Conservation (phyloP, 2,329 filamentous ascomycete genomes). For the Colletotrichum chrysophilum region DNA sequence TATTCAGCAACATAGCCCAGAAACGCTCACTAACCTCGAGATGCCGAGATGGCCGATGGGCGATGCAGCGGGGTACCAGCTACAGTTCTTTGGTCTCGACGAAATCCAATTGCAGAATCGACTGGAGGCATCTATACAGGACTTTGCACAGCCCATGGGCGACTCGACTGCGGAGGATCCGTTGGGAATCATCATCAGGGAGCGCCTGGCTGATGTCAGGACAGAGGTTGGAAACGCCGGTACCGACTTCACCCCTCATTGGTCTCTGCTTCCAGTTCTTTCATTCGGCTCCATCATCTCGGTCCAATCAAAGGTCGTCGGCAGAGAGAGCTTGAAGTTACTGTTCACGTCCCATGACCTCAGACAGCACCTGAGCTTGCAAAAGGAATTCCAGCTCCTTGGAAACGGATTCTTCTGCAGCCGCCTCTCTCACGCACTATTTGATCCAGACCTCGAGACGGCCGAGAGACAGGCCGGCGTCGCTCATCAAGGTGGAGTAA, state of each 20-base stretch:
- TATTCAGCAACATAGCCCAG: slow-evolving; percentile 25
- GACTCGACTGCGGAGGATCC: slow-evolving; percentile 25
- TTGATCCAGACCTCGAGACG: slow-evolving; percentile 81
- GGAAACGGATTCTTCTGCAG: slow-evolving; percentile 85
- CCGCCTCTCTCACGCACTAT: slow-evolving; percentile 81
- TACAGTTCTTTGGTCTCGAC: slow-evolving; percentile 56
- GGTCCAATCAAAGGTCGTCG: slow-evolving; percentile 78
- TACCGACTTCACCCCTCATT: slow-evolving; percentile 54
- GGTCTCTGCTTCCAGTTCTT: slow-evolving; percentile 67
- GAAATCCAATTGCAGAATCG: slow-evolving; percentile 50
- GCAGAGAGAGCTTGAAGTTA: slow-evolving; percentile 74
- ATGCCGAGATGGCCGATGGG: not conserved
- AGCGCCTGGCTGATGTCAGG: slow-evolving; percentile 33
- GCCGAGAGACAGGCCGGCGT: slow-evolving; percentile 76
- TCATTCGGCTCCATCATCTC: slow-evolving; percentile 78
- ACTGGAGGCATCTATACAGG: slow-evolving; percentile 55
- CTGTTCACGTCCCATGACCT: slow-evolving; percentile 79
- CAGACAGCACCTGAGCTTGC: slow-evolving; percentile 73
- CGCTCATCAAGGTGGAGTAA: slow-evolving; percentile 71
- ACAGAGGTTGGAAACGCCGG: slow-evolving; percentile 11
- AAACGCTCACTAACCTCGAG: not conserved
- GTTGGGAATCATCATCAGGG: slow-evolving; percentile 25
- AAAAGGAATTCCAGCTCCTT: slow-evolving; percentile 82
- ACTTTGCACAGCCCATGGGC: slow-evolving; percentile 41
- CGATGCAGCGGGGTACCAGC: slow-evolving; percentile 22